These are phyloP conservation scores for Colletotrichum sp. DNA, from an alignment of 2,329 filamentous ascomycete species.

Conservation along the genomic window DNA sequence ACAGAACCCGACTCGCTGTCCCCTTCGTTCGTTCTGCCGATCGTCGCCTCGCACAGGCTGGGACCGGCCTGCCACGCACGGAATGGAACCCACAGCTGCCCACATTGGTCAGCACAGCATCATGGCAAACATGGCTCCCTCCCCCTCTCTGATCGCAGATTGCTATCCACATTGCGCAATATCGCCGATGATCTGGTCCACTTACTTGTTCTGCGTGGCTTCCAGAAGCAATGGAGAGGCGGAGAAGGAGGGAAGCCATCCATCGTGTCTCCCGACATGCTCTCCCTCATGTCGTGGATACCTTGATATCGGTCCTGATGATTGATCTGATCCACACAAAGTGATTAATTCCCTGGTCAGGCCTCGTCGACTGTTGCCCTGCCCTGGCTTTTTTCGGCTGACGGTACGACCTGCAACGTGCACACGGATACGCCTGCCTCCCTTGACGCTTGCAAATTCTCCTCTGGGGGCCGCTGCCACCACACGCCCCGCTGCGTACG, in stretches of 20 bases:
- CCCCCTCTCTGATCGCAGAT: constrained; percentile 3
- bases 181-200: constrained; percentile 13
- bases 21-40: constrained; percentile 4
- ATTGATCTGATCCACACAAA: background rate
- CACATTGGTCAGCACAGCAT: constrained; percentile 8
- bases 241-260: background rate
- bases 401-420: background rate
- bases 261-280: background rate
- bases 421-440: background rate
- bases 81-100: background rate
- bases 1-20: background rate
- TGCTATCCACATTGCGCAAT: constrained; percentile 15
- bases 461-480: background rate
- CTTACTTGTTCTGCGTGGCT: constrained; percentile 13
- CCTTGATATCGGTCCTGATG: background rate
- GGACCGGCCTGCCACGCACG: constrained; percentile 13
- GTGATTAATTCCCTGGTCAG: background rate
- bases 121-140: constrained; percentile 13
- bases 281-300: background rate
- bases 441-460: background rate
- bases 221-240: constrained; percentile 19
- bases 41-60: constrained; percentile 8
- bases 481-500: background rate
- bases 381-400: background rate
- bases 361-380: background rate